Base-by-base conservation (phyloP, 768 basidiomycete species). In the Amanita jacksonii region DNA sequence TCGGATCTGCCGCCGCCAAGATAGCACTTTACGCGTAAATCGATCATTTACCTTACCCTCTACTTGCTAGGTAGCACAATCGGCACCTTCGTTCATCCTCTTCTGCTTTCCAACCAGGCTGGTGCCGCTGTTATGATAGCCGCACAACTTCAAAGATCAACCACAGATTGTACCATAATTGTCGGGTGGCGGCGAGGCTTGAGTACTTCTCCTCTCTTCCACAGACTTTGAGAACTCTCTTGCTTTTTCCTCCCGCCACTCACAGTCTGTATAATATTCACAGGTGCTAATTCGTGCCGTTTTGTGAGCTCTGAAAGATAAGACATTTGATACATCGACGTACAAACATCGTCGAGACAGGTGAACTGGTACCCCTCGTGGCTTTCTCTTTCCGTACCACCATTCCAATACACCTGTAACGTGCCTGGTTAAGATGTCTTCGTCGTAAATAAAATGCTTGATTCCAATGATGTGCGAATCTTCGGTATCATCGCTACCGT, bases 201-300 rank as follows among this genome's bases (percentile, higher is more conserved):
- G 18, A 30, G 18, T 25, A 30, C 13, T 24, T 20, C 22, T 33
- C 34, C n/a, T 37, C 38, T 44, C 36, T 18, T n/a, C 31, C n/a
- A 35, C 24, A 16, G 30, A 22, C 23, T 19, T 41, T 34, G 36
- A 37, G 22, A 48, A 53, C 28, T 77, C 76, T 18, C 49, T 40
- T 13, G 68, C 74, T 52, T 77, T 77, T 46, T 59, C 51, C 18
- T 77, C 78, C 49, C 86, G 68, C 88, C 88, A 92, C 63, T 92
- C 89, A 54, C 89, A 92, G 9, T 75, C 79, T 2, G 70, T 62
- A 24, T 63, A 62, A 55, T 88, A 91, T 61, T 89, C 86, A 54
- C 87, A 91, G 10, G 71, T 67, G 36, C 82, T 83, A 41, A 3
- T 4, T 3, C 27, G 37, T 20, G 33, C 22, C 27, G 27, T 28